phyloP scores from a whole-genome alignment of 495 filamentous ascomycete species.

The Glarea lozoyensis region DNA sequence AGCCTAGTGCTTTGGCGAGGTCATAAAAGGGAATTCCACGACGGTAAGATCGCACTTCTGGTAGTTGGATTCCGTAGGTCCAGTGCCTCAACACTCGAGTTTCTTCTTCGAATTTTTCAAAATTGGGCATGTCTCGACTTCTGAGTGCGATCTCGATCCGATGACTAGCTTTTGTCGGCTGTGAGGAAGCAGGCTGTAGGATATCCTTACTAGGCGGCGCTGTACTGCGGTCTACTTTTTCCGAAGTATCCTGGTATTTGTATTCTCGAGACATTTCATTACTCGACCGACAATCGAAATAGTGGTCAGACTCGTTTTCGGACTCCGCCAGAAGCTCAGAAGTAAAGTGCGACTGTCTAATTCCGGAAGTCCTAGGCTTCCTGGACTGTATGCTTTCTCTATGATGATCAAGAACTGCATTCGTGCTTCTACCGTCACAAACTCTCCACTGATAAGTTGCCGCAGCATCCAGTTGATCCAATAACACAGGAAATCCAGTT shows the following conservation, averaged over 20 bases:
- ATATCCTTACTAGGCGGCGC: neutral
- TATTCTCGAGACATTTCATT: neutral
- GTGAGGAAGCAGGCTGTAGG: neutral
- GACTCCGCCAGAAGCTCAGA: neutral
- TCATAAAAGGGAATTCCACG: neutral
- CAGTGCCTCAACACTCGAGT: neutral
- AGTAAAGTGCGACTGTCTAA: neutral
- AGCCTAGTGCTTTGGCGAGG: neutral
- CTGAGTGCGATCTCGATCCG: neutral
- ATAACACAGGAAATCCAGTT: neutral
- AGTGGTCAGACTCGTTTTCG: neutral
- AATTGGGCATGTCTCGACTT: neutral
- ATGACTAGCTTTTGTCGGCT: neutral
- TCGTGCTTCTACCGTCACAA: neutral
- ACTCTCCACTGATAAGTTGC: slow-evolving; percentile 2
- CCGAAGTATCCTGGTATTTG: neutral
- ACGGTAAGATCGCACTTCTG: neutral
- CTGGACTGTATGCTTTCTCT: neutral
- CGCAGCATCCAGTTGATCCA: neutral
- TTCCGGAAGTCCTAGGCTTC: neutral
- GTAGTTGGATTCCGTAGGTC: neutral
- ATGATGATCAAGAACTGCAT: neutral
- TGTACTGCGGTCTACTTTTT: neutral
- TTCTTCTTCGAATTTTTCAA: neutral
- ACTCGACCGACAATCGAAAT: neutral